Evolutionary conservation across 768 basidiomycete species (phyloP).

Genomic region (Tubosaeta brunneosetosa): DNA sequence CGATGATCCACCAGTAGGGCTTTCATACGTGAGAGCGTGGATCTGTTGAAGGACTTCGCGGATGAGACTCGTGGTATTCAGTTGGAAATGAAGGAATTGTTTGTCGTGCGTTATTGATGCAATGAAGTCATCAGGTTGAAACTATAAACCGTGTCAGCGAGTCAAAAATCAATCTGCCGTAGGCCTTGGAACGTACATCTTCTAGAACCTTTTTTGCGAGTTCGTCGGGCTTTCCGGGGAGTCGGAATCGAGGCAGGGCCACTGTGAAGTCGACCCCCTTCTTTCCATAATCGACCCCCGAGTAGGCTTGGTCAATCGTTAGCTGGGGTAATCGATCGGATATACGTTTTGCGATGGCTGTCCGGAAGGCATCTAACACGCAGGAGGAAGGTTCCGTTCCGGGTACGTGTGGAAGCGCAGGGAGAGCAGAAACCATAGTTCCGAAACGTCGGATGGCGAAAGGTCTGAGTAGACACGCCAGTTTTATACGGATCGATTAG

Average conservation of each 20-base stretch:
- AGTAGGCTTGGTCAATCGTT: constrained; percentile 72
- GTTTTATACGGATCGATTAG: neutral
- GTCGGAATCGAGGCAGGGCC: constrained; percentile 85
- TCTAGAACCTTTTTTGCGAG: constrained; percentile 69
- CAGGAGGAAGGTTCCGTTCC: constrained; percentile 60
- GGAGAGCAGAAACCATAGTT: constrained; percentile 30
- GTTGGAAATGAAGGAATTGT: constrained; percentile 79
- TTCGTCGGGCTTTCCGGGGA: constrained; percentile 79
- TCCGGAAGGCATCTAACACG: constrained; percentile 73
- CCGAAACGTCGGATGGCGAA: constrained; percentile 6
- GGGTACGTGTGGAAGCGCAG: constrained; percentile 39
- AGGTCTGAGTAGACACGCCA: constrained; percentile 8
- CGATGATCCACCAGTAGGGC: constrained; percentile 53
- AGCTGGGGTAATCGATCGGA: constrained; percentile 61
- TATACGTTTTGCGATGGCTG: constrained; percentile 71
- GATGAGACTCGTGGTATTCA: constrained; percentile 60
- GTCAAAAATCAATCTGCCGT: neutral
- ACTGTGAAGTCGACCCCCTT: constrained; percentile 93
- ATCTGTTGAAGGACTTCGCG: constrained; percentile 68
- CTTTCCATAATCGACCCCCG: constrained; percentile 85
- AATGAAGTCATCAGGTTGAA: constrained; percentile 79
- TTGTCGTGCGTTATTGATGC: constrained; percentile 65
- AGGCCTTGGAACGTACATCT: constrained; percentile 46
- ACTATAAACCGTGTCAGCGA: constrained; percentile 42
- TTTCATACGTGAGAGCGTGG: constrained; percentile 62